Base-by-base conservation (phyloP, 1,284 basidiomycete genomes). In the Pseudozyma tsukubaensis region DNA sequence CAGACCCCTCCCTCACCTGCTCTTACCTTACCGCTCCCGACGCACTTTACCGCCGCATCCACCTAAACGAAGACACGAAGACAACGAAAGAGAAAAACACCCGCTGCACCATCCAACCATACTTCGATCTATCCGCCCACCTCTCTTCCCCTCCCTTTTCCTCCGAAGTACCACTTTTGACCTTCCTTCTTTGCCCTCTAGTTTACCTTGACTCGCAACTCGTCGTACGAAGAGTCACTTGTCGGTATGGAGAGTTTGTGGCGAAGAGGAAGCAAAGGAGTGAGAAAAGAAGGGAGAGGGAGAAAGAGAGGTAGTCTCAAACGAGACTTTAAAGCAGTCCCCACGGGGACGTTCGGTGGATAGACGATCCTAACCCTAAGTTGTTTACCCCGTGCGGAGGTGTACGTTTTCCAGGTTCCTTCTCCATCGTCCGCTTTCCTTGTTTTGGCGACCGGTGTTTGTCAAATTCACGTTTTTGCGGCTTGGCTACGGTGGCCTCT, bases 321-420 rank as follows among this genome's bases (percentile, higher is more conserved):
- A 13, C 21, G 16, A 7, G 44, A 59, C 51, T 72, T 68, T 54
- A 59, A 76, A 72, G 73, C 32, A 29, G 24, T 29, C 24, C 24
- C 24, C 24, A 29, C 24, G 24, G 24, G 24, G 24, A 29, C 24
- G 24, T 29, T 29, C 24, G 73, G 73, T 76, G 39, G 35, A 35
- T 50, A 29, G 73, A 76, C 73, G 73, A 76, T 76, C 73, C 68
- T 76, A 76, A 76, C 73, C 73, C 73, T 76, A 76, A 76, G 73
- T 76, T 76, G 47, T 35, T 66, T 50, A 29, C 24, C 24, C 21
- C 48, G 4, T 42, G 12, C 58, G 24, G 49, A 18, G 11, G 35
- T 7, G 34, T 11, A 19, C 8, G 11, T 18, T 36, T 35, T 12
- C 11, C 18, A 19, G 18, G 7, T 50, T 18, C 18, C 8, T 6